These are phyloP conservation scores for Fusarium odoratissimum DNA, from an alignment of 2,329 filamentous ascomycete species.

Conservation along the genomic window DNA sequence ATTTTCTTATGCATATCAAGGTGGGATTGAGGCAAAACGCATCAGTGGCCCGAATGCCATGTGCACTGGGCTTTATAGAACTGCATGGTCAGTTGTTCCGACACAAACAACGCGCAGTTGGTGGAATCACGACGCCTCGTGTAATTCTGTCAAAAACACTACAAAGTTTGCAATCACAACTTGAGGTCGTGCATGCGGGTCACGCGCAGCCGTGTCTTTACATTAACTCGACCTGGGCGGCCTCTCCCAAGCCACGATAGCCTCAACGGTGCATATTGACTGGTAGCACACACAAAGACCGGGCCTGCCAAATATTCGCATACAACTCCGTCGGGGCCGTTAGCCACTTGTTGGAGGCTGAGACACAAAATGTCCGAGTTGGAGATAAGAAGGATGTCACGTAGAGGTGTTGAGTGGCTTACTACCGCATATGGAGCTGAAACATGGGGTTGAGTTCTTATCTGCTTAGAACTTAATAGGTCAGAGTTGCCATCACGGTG, in stretches of 20 bases:
- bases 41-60: neutral
- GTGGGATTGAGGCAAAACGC: neutral
- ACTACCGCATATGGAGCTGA: neutral
- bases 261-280: neutral
- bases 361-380: neutral
- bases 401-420: neutral
- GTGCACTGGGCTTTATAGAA: neutral
- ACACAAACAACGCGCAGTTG: neutral
- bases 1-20: neutral
- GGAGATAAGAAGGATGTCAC: constrained; percentile 1
- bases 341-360: neutral
- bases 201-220: neutral
- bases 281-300: neutral
- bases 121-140: neutral
- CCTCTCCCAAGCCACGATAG: neutral
- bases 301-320: no score
- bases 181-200: neutral
- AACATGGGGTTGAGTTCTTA: neutral
- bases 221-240: neutral
- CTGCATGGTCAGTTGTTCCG: neutral
- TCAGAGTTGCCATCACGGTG: neutral
- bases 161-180: neutral
- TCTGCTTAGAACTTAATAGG: neutral
- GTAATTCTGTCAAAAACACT: neutral
- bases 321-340: no score